Evolutionary conservation across 148 eudicot species (phyloP), one percentile per base, ranked within the genome.

Genomic region (Amaranthus palmeri): DNA sequence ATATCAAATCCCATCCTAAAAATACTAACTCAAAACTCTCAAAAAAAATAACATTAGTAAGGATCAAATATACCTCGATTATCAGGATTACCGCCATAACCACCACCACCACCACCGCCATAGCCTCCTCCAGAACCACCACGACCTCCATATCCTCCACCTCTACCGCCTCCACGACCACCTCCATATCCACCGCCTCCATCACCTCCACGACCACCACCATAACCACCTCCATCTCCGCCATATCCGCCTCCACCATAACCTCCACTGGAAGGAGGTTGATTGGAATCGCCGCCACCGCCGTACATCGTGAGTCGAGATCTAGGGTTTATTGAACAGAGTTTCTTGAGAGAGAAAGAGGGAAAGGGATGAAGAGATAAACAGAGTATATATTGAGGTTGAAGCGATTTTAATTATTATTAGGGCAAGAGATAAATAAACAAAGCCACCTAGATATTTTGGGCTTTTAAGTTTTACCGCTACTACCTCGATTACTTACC

Each of bases 221-320:
- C 79, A 12, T 73, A 71, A 4, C 79, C 75, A 0, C 74, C 60
- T 0, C 63, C 74, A 15, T 69, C 61, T 14, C 64, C 65, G n/a
- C 59, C 63, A 14, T 71, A 76, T 42, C 77, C 72, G 36, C 79
- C 70, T 3, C 80, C 78, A 14, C 76, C 84, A 40, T 83, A 83
- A n/a, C 82, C 81, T 14, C 85, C 87, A 12, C 84, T 80, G 12
- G 49, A 25, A 5, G 85, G 73, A 10, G 85, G 90, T 63, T 75
- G 85, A 76, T 81, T 82, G 76, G 92, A 88, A 71, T 82, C 89
- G 51, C 80, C 80, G 54, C 92, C 85, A 65, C 88, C 89, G 81
- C 91, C 88, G 85, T 89, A 89, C 85, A 77, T 80, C 66, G 78
- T 83, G 60, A 52, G 80, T 74, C 81, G 79, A 82, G 73, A 71